phyloP scores from a whole-genome alignment of 768 basidiomycete species.

The Hemileccinum rubropunctum region DNA sequence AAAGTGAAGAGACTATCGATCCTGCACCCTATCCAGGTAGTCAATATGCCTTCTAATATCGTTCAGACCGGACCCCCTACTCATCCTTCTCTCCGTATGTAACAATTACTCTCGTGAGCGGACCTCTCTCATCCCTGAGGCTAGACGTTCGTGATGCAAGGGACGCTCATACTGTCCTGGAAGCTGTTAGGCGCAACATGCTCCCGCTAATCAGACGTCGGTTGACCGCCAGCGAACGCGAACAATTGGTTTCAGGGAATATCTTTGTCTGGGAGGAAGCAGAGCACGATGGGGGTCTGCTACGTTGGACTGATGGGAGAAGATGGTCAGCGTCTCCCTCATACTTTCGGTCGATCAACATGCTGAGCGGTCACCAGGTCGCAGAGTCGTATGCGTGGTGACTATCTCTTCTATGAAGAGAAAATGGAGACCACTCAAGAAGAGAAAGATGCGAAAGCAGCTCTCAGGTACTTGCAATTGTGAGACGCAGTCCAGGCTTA shows the following conservation, averaged over 20 bases:
- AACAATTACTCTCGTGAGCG: not conserved
- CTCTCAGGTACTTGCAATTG: constrained; percentile 52
- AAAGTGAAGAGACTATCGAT: constrained; percentile 3
- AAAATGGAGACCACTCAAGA: constrained; percentile 79
- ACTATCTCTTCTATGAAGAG: constrained; percentile 82
- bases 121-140: not conserved
- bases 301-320: constrained; percentile 81
- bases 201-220: constrained; percentile 71
- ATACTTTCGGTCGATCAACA: not conserved
- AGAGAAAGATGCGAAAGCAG: constrained; percentile 76
- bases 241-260: constrained; percentile 67
- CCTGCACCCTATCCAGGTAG: constrained; percentile 3
- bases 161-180: constrained; percentile 73
- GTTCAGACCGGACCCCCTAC: constrained; percentile 26
- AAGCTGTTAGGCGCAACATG: constrained; percentile 69
- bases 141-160: constrained; percentile 76
- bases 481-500: not conserved
- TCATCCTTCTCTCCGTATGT: constrained; percentile 32
- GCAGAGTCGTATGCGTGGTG: constrained; percentile 80
- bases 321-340: constrained; percentile 51
- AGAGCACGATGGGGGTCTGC: constrained; percentile 60
- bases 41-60: constrained; percentile 15
- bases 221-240: constrained; percentile 66
- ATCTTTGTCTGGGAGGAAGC: constrained; percentile 88
- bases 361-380: constrained; percentile 47